phyloP scores from a whole-genome alignment of 306 rosid genomes.

The Quercus parvula region DNA sequence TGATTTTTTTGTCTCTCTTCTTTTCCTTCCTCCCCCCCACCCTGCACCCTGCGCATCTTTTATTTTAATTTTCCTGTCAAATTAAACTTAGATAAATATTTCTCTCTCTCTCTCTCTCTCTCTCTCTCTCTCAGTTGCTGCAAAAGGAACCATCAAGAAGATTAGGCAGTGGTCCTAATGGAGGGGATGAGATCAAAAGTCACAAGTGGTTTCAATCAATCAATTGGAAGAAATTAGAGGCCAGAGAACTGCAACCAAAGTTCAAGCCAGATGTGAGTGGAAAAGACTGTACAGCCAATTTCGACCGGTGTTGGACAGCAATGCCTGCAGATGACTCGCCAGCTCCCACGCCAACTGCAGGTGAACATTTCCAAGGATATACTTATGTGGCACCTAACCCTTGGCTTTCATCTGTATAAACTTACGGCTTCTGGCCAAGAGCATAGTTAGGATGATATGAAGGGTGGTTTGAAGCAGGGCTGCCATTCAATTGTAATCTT shows the following conservation, averaged over 20 bases:
- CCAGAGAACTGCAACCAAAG: conserved; percentile 70
- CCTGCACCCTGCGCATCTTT: not conserved
- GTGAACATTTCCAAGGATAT: conserved; percentile 88
- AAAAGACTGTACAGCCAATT: conserved; percentile 80
- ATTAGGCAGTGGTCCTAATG: conserved; percentile 78
- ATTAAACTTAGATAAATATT: not conserved
- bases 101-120: not conserved
- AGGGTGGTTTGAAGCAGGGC: not conserved
- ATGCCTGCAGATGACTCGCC: conserved; percentile 91
- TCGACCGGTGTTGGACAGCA: conserved; percentile 88
- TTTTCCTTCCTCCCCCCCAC: not conserved
- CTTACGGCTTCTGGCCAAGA: conserved; percentile 8
- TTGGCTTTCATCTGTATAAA: conserved; percentile 71
- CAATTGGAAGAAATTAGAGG: conserved; percentile 92
- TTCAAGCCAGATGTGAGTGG: conserved; percentile 89
- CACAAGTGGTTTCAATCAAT: conserved; percentile 82
- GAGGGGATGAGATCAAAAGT: conserved; percentile 67
- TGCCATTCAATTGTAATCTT: not conserved
- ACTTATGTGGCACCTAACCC: conserved; percentile 79
- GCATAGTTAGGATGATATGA: not conserved
- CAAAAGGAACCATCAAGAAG: conserved; percentile 83
- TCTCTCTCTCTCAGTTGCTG: conserved; percentile 71
- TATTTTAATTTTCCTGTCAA: not conserved
- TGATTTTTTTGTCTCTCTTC: not conserved
- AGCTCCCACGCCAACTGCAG: conserved; percentile 79